Evolutionary conservation across 768 basidiomycete genomes (phyloP), one percentile per base, ranked within the genome.

Genomic region (Fomitopsis pulvina): DNA sequence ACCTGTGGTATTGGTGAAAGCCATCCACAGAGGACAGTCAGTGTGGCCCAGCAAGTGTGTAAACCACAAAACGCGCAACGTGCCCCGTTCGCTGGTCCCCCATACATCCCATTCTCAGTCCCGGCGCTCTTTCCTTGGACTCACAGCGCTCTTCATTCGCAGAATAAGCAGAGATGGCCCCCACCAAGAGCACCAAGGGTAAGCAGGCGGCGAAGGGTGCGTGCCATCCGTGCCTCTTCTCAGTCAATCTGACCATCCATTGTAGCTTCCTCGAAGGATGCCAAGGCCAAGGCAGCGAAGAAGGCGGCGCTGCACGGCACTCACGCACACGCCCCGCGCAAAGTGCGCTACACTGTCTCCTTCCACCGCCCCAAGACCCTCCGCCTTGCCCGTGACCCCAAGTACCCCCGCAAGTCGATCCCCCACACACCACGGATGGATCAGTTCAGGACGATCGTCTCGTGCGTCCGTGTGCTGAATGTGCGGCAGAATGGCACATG

Each of bases 301-400:
- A 98, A 98, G 77, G 93, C 94, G 10, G 94, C 86, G 49, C 79
- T 97, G 48, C 90, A 91, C 67, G 94, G 93, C 53, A 82, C 80
- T 39, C 77, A 87, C 66, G 79, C 81, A 28, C 84, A 86, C 64
- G 73, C 79, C 16, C 65, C 79, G 59, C 85, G 92, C 70, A 96
- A 95, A 74, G 76, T 81, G 42, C 84, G 92, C 54, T 81, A 73
- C 63, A 84, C 84, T 30, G 92, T 93, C 51, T 86, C 90, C 28
- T 98, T 99, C 86, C 87, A 90, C 75, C 87, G 92, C 57, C 95
- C 95, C 54, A 94, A 92, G 78, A 97, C 96, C 50, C 80, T 97
- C 55, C 79, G 77, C 53, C 82, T 96, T 28, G 60, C 80, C 45
- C 88, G 95, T 50, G 76, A 79, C 38, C 94, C 95, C 56, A 85